Percentiles rank a stretch among this genome's conserved stretches.
phyloP scores from a whole-genome alignment of 495 filamentous ascomycete genomes.

The Podospora anserina region DNA sequence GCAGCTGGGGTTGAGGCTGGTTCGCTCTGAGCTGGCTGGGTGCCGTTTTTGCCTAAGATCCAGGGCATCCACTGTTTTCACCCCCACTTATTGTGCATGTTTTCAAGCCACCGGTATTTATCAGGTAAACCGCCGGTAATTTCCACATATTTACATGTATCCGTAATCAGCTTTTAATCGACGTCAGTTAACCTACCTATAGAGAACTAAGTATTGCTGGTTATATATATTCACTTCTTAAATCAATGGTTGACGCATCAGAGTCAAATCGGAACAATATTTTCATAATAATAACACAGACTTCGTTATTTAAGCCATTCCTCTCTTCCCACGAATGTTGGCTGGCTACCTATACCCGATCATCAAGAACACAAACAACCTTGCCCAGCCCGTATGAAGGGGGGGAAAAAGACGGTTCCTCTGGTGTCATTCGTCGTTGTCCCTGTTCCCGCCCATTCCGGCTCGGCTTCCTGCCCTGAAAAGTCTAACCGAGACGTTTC shows the following conservation, averaged over 20 bases:
- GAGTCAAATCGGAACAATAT: neutral
- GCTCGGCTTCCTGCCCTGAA: neutral
- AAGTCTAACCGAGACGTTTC: constrained; percentile 10
- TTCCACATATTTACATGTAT: neutral
- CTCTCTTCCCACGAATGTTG: constrained; percentile 1
- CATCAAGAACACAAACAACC: constrained; percentile 7
- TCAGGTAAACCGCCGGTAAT: neutral
- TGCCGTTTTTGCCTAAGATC: neutral
- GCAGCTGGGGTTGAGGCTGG: constrained; percentile 1
- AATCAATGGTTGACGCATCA: no score
- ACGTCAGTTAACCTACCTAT: neutral
- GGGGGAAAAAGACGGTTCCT: neutral
- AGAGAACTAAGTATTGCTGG: no score
- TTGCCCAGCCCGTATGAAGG: constrained; percentile 1
- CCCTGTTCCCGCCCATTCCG: constrained; percentile 6
- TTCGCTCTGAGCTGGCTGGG: neutral
- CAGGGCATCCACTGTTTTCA: neutral
- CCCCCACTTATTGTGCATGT: neutral
- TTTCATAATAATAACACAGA: constrained; percentile 1
- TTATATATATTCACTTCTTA: no score
- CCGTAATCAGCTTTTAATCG: neutral
- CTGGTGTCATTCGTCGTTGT: neutral
- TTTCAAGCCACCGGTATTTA: neutral
- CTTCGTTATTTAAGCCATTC: constrained; percentile 4
- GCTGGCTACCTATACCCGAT: neutral